Percentiles rank a stretch among this genome's conserved stretches.
phyloP scores from a whole-genome alignment of 1,284 basidiomycete genomes.

The Cryptococcus wingfieldii region DNA sequence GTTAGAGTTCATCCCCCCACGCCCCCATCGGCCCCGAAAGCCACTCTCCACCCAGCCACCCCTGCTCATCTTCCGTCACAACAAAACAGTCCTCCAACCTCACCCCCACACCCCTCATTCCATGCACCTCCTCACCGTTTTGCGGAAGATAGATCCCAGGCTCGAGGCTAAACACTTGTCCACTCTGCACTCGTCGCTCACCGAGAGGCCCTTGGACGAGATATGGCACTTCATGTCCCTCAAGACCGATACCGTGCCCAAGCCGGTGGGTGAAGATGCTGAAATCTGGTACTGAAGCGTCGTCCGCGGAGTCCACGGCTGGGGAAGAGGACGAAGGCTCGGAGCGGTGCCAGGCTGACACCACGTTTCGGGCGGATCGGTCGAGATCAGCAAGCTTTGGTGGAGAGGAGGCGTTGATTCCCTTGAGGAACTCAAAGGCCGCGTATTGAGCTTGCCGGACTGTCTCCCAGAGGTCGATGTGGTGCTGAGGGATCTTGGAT shows the following conservation, averaged over 20 bases:
- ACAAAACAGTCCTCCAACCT: constrained; percentile 79
- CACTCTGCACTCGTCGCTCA: constrained; percentile 53
- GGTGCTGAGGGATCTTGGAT: constrained; percentile 57
- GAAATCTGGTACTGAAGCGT: constrained; percentile 39
- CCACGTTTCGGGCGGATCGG: constrained; percentile 58
- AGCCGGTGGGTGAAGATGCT: constrained; percentile 73
- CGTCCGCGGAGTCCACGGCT: neutral
- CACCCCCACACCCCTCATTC: constrained; percentile 66
- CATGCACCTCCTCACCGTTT: constrained; percentile 7
- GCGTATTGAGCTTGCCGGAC: constrained; percentile 63
- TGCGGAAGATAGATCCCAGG: constrained; percentile 70
- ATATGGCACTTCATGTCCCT: constrained; percentile 77
- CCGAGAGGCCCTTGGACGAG: constrained; percentile 58
- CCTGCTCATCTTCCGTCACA: constrained; percentile 56
- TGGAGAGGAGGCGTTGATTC: constrained; percentile 55
- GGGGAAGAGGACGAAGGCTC: neutral
- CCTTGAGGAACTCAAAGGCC: constrained; percentile 50
- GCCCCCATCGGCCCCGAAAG: constrained; percentile 35
- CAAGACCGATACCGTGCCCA: constrained; percentile 67
- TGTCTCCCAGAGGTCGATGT: constrained; percentile 62
- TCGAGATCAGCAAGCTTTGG: constrained; percentile 58
- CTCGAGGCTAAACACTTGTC: constrained; percentile 76
- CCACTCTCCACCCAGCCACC: constrained; percentile 41
- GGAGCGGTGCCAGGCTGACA: constrained; percentile 52
- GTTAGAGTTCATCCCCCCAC: constrained; percentile 35